phyloP scores from a whole-genome alignment of 805 yeast species.

The Starmera quercuum region DNA sequence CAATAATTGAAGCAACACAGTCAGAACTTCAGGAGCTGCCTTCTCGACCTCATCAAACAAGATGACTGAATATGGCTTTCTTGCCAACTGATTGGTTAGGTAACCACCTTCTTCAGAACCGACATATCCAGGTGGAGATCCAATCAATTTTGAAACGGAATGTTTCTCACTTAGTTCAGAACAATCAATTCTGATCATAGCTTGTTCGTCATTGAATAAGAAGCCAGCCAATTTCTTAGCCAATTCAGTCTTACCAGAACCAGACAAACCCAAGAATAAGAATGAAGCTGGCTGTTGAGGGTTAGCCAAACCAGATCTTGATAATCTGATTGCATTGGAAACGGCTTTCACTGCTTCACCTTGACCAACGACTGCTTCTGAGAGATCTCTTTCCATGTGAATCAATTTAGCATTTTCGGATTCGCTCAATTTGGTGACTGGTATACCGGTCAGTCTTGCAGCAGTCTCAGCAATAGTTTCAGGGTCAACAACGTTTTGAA shows the following conservation, averaged over 20 bases:
- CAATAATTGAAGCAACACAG: constrained; percentile 82
- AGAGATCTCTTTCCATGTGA: constrained; percentile 84
- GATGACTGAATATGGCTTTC: constrained; percentile 94
- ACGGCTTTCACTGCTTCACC: constrained; percentile 94
- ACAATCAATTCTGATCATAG: constrained; percentile 96
- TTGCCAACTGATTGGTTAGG: constrained; percentile 81
- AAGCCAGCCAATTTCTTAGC: constrained; percentile 97
- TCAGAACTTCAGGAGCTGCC: constrained; percentile 96
- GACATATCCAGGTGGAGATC: constrained; percentile 96
- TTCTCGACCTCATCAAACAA: constrained; percentile 97
- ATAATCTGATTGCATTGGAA: constrained; percentile 86
- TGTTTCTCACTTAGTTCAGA: constrained; percentile 94
- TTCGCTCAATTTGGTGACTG: constrained; percentile 88
- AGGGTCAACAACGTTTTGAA: constrained; percentile 84
- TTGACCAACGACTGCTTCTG: constrained; percentile 89
- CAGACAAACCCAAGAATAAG: constrained; percentile 89
- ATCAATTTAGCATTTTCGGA: constrained; percentile 92
- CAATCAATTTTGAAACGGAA: constrained; percentile 89
- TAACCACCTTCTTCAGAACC: constrained; percentile 98
- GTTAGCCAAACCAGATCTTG: constrained; percentile 91
- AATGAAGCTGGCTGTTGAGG: constrained; percentile 97
- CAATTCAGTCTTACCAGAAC: constrained; percentile 97
- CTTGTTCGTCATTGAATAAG: constrained; percentile 91
- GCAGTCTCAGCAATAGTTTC: constrained; percentile 96
- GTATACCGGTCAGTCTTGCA: constrained; percentile 94